Evolutionary conservation across 176 grass and related monocot species (phyloP), one percentile per base, ranked within the genome.

Genomic region (Triticum timopheevii): DNA sequence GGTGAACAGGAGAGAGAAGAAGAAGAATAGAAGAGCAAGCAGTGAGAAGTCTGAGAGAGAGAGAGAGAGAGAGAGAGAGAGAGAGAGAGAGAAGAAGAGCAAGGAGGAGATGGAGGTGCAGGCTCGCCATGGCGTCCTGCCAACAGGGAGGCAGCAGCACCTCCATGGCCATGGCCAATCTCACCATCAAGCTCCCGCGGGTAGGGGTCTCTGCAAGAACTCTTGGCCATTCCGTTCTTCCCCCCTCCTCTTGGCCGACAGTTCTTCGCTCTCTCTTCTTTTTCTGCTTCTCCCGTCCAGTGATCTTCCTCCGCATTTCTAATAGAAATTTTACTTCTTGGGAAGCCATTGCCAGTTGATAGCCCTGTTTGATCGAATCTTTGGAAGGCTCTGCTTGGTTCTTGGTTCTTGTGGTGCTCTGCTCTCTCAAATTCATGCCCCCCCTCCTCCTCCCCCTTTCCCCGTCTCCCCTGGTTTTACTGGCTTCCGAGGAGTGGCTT

Each of bases 31-130:
- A 59, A 59, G 54, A 22, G 19, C 49, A 52, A 52, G 15, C 20
- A 59, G 56, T 0, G 56, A 59, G 7, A 59, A 22, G 19, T 59
- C 35, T 4, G 2, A 69, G 47, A 30, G 24, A n/a, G 42, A 45
- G 42, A 45, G 42, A 42, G 42, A 3, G 4, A 40, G 19, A 13
- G 1, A 2, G 10, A 40, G 13, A 16, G 4, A 58, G n/a, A n/a
- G n/a, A n/a, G n/a, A 3, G 10, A 35, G 27, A 49, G 35, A 27
- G 16, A 22, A 10, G 19, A 34, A 83, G 81, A 17, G 33, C 47
- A 3, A 65, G 8, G n/a, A 70, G 81, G 59, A 65, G 54, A 87
- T 87, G 85, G 85, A 80, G 13, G 85, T 80, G 36, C 65, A 80
- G 65, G 77, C 67, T 74, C 27, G 5, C 49, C 62, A 49, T 65